Evolutionary conservation across 2,329 filamentous ascomycete genomes (phyloP).

Genomic region (Colletotrichum tamarilloi): DNA sequence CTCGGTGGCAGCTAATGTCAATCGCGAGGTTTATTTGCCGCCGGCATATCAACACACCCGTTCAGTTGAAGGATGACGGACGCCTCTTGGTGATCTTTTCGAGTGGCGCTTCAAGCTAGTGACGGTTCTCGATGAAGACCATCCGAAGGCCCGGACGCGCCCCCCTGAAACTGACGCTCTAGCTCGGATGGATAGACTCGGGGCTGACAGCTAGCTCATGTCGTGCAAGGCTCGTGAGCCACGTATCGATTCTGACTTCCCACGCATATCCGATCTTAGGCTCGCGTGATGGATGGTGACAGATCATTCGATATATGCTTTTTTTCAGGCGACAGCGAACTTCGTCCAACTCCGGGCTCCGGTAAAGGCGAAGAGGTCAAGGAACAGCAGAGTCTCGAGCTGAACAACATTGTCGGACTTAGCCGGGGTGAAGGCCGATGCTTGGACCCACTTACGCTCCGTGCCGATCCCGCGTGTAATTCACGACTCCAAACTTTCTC

Average conservation of each 20-base stretch:
- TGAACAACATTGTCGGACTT: background rate
- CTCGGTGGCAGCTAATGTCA: background rate
- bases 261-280: background rate
- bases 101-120: background rate
- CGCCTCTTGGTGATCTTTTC: background rate
- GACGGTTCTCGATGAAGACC: background rate
- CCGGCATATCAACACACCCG: background rate
- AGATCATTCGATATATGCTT: background rate
- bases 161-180: slow-evolving; percentile 6
- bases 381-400: background rate
- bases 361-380: background rate
- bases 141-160: slow-evolving; percentile 8
- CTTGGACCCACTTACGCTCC: background rate
- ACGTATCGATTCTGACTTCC: background rate
- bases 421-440: background rate
- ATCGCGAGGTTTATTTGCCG: background rate
- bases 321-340: background rate
- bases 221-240: background rate
- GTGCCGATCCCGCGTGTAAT: background rate
- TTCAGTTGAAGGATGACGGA: background rate
- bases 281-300: background rate
- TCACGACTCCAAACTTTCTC: background rate
- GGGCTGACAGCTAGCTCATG: background rate
- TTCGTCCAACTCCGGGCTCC: background rate
- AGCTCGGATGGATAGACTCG: background rate